Evolutionary conservation across 257 asterid genomes (phyloP), one percentile per base, ranked within the genome.

Genomic region (Striga asiatica): DNA sequence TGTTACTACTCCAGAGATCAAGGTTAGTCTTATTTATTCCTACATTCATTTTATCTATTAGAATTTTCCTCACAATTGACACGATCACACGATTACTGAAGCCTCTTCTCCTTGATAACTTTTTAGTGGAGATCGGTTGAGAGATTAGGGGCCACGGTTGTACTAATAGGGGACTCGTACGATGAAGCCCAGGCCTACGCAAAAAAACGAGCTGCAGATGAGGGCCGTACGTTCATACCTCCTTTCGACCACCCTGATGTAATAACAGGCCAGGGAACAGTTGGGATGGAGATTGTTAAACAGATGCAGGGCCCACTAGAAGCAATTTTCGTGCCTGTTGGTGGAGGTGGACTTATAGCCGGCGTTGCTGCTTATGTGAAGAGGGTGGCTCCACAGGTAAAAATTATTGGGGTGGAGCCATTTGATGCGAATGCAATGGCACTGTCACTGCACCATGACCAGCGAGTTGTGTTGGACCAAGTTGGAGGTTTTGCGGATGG

Each of bases 401-500:
- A 84, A 54, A 69, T 88, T 61, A 84, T 88, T 41, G 96, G 96
- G 27, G 96, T 88, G 52, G 96, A 88, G 71, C 96, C 96, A 50
- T 67, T 73, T 17, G 94, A 88, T 71, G 96, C 94, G 1, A 88
- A 88, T 78, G 96, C 96, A 4, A 70, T 88, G 96, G 96, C 96
- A 29, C 71, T 84, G 34, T 88, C 96, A 9, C 67, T 88, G 65
- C 82, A 69, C 67, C 93, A 84, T 64, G 93, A 81, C 66, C 77
- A 68, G 55, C 76, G 89, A 69, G 81, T 88, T 43, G 56, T 76
- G 79, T 71, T 88, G 66, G 96, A 88, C 60, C 96, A 88, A 68
- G 96, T 84, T 8, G 96, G 96, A 52, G 94, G 94, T 65, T 88
- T 88, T 65, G 94, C 94, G 11, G 96, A 88, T 78, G 96, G 96